Evolutionary conservation across 148 eudicot genomes (phyloP), one percentile per base, ranked within the genome.

Genomic region (Persicaria maculosa): DNA sequence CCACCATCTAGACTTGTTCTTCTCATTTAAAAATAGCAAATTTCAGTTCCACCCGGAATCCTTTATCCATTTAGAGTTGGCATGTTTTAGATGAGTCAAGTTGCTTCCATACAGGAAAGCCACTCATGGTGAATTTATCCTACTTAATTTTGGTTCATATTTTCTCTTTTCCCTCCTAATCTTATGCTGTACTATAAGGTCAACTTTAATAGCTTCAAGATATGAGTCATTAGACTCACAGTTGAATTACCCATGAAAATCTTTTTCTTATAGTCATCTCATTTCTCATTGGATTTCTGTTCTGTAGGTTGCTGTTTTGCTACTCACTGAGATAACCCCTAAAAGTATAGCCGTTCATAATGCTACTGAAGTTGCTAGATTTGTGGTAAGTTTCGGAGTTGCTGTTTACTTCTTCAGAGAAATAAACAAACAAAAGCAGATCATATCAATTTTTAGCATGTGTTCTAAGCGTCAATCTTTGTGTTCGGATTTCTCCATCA

Each of bases 271-370:
- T 36, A 46, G 46, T 48, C 40, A 44, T 68, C 62, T 58, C 50
- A n/a, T 4, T 68, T 0, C 40, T 72, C 17, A 62, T 72, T 65
- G 58, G 40, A 31, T 22, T 72, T 61, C 22, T 72, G 58, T 82
- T 64, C 58, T 62, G 72, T 90, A 95, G 99, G 99, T 95, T 76
- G 91, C 90, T 50, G 72, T 95, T 79, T 88, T 95, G 93, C 97
- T 95, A 47, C 93, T 94, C 74, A 95, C 99, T 77, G 99, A 95
- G 86, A 95, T 95, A 79, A 95, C 99, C 71, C 99, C 99, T 68
- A 95, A 95, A 85, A 95, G 99, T 85, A 89, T 95, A 57, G 99
- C 99, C 76, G 99, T 95, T 75, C 97, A 95, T 79, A 82, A 95
- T 87, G 99, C 99, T 44, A 92, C 99, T 9, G 96, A 95, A 74